Percentiles rank a stretch among this genome's conserved stretches.
phyloP scores from a whole-genome alignment of 2,329 filamentous ascomycete species.

The Biscogniauxia mediterranea region DNA sequence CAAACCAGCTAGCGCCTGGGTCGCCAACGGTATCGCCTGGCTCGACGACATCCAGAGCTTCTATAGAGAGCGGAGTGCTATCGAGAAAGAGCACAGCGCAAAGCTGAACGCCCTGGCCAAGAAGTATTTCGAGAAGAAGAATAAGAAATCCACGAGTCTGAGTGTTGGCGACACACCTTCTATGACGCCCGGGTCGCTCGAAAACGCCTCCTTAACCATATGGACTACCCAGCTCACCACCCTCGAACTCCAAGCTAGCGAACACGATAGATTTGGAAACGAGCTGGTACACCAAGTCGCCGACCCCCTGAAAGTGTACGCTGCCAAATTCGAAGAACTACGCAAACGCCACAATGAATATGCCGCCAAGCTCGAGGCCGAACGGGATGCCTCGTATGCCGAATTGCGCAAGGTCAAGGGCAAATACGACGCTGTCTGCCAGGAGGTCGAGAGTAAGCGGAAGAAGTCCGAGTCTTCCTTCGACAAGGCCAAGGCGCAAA shows the following conservation, averaged over 20 bases:
- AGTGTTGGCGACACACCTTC: constrained; percentile 92
- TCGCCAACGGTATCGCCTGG: constrained; percentile 85
- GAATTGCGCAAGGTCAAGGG: constrained; percentile 88
- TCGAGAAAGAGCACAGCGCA: constrained; percentile 94
- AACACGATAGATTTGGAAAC: constrained; percentile 82
- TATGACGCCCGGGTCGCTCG: constrained; percentile 92
- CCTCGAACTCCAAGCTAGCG: constrained; percentile 80
- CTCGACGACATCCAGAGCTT: constrained; percentile 96
- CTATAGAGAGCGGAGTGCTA: constrained; percentile 88
- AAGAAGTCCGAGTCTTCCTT: constrained; percentile 96
- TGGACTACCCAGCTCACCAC: constrained; percentile 94
- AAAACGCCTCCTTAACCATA: constrained; percentile 94
- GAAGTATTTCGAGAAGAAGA: constrained; percentile 97
- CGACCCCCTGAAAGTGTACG: constrained; percentile 78
- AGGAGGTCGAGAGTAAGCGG: constrained; percentile 89
- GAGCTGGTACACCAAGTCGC: constrained; percentile 79
- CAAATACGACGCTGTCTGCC: constrained; percentile 89
- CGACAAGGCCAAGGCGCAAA: constrained; percentile 89
- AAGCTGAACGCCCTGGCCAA: constrained; percentile 86
- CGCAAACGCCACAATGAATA: constrained; percentile 90
- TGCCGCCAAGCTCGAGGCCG: constrained; percentile 82
- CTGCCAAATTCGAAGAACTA: constrained; percentile 79
- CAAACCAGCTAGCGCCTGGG: constrained; percentile 92
- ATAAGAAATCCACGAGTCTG: constrained; percentile 79
- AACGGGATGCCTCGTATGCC: constrained; percentile 78